A percentile compares a stretch with the other conserved stretches of the same genome.
Evolutionary conservation across 2,329 filamentous ascomycete species (phyloP).

Genomic region (Trichoderma sp.): DNA sequence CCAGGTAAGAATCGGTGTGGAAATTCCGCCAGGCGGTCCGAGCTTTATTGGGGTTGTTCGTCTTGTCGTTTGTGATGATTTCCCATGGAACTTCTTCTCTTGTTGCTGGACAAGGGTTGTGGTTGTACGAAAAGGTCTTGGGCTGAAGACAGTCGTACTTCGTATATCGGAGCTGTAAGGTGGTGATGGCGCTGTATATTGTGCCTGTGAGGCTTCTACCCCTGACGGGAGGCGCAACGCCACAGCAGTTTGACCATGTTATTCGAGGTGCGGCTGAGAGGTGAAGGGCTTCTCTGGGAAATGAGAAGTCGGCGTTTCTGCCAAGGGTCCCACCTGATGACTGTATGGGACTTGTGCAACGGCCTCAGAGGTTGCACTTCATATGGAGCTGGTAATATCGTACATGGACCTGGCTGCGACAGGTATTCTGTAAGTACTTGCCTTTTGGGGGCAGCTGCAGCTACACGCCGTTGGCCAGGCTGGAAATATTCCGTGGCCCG

Average conservation of each 20-base stretch:
- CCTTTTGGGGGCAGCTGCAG: constrained; percentile 7
- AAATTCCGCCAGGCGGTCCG: background rate
- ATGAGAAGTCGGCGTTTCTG: constrained; percentile 18
- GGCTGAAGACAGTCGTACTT: background rate
- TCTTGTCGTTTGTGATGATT: background rate
- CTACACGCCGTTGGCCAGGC: background rate
- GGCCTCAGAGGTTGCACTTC: background rate
- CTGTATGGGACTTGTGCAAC: background rate
- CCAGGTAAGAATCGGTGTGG: constrained; percentile 13
- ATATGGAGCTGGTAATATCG: background rate
- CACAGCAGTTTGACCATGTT: background rate
- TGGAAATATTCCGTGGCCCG: constrained; percentile 1
- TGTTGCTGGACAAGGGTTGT: background rate
- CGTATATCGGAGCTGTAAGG: background rate
- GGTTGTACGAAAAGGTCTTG: background rate
- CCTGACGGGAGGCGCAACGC: constrained; percentile 17
- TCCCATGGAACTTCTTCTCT: background rate
- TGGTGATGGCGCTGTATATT: background rate
- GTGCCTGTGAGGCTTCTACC: background rate
- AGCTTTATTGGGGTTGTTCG: background rate
- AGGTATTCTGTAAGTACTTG: background rate
- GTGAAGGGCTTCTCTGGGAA: background rate
- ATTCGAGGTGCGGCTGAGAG: background rate
- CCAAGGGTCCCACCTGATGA: background rate
- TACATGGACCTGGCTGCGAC: background rate